Conservation (phyloP, 2,329 filamentous ascomycete genomes). For the Calcarisporium arbuscula region DNA sequence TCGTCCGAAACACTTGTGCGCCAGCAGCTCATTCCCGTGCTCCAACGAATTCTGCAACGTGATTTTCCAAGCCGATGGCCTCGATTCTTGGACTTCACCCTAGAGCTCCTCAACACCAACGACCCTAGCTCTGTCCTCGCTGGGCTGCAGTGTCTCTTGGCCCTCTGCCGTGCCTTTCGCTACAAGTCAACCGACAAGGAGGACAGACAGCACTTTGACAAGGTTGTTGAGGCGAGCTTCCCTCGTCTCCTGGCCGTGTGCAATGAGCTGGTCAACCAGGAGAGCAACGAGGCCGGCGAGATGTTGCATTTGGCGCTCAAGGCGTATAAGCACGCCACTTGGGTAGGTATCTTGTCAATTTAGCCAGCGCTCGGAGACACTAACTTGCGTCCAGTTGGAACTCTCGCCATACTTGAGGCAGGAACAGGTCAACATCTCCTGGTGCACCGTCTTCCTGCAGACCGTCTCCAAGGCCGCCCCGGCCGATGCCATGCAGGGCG, state of each 20-base stretch:
- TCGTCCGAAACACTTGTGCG: conserved; percentile 74
- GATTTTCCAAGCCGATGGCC: conserved; percentile 96
- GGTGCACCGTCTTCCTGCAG: conserved; percentile 91
- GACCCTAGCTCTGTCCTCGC: conserved; percentile 84
- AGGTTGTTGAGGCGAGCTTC: conserved; percentile 87
- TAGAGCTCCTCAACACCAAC: conserved; percentile 81
- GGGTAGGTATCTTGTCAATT: too few relatives aligned
- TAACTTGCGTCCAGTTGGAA: conserved; percentile 59
- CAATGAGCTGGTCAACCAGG: conserved; percentile 81
- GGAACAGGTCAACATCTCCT: conserved; percentile 80
- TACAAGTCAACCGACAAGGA: conserved; percentile 81
- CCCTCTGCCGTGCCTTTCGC: conserved; percentile 90
- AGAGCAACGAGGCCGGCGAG: conserved; percentile 88
- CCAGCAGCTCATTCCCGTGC: conserved; percentile 85
- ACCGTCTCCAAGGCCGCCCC: conserved; percentile 84
- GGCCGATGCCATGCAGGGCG: conserved; percentile 74
- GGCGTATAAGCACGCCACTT: conserved; percentile 96
- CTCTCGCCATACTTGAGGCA: conserved; percentile 71
- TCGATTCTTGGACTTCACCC: conserved; percentile 84
- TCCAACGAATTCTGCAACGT: conserved; percentile 92
- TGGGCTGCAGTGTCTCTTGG: conserved; percentile 86
- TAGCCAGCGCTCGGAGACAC: too few relatives aligned
- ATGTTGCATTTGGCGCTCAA: conserved; percentile 95
- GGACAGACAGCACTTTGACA: conserved; percentile 78
- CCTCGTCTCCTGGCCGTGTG: conserved; percentile 82